These are phyloP conservation scores for Aphanoascus verrucosus DNA, from an alignment of 2,329 filamentous ascomycete genomes.

Conservation along the genomic window DNA sequence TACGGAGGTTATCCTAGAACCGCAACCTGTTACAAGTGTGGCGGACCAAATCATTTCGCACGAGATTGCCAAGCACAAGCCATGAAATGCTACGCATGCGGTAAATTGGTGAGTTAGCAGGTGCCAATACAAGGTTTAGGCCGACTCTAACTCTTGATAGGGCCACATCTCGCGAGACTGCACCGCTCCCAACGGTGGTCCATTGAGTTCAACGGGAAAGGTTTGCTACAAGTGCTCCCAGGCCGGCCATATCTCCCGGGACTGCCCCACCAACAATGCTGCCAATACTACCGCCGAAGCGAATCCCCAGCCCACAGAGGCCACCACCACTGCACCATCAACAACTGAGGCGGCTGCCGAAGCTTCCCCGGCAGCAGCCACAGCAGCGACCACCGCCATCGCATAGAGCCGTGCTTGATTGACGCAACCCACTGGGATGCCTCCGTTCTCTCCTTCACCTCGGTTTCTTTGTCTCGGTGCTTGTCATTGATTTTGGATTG, in stretches of 20 bases:
- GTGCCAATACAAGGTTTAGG: background rate
- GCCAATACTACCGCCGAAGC: conserved; percentile 31
- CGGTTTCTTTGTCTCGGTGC: conserved; percentile 11
- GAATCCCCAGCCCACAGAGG: conserved; percentile 15
- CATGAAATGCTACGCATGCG: conserved; percentile 97
- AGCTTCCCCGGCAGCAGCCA: conserved; percentile 25
- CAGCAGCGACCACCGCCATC: conserved; percentile 36
- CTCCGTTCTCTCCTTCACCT: conserved; percentile 2
- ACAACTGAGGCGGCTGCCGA: conserved; percentile 19
- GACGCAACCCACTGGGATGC: background rate
- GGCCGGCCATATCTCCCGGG: conserved; percentile 88
- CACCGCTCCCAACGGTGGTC: conserved; percentile 90
- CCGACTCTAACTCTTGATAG: conserved; percentile 17
- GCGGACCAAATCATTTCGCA: conserved; percentile 92
- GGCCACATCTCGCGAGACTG: conserved; percentile 92
- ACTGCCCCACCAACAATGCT: conserved; percentile 69
- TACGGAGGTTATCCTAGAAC: conserved; percentile 50
- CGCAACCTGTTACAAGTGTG: conserved; percentile 56
- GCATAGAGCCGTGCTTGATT: conserved; percentile 27
- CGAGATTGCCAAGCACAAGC: conserved; percentile 96
- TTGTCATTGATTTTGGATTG: conserved; percentile 15
- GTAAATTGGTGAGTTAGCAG: conserved; percentile 54
- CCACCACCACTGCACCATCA: too few relatives aligned
- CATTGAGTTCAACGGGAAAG: conserved; percentile 91
- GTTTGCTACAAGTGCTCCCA: conserved; percentile 97